Evolutionary conservation across 164 flowering plant genomes (phyloP), one percentile per base, ranked within the genome.

Genomic region (Saururus chinensis): DNA sequence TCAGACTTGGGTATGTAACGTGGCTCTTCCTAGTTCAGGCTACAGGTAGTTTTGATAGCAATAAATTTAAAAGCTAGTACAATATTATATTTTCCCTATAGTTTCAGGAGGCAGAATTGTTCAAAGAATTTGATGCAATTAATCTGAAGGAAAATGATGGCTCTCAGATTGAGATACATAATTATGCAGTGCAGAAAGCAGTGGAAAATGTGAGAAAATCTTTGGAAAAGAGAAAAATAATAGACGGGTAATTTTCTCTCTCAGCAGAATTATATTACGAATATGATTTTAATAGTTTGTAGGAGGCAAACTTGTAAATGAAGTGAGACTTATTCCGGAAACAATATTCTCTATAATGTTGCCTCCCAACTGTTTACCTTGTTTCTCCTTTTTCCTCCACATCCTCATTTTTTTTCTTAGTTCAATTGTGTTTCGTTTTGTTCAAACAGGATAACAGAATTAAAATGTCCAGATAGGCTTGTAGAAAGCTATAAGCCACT

Each of bases 391-490:
- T 42, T 10, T 14, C 12, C 12, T 42, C 37, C 37, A 30, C 37
- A 30, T 30, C 6, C 37, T 30, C 37, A 30, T 2, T 51, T 65
- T 17, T 40, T 54, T 20, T 12, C 35, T 60, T 60, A 30, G 2
- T 30, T 30, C 37, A 30, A 30, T 6, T 59, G n/a, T n/a, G n/a
- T n/a, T n/a, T n/a, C n/a, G n/a, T n/a, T 53, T 60, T 45, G 30
- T 30, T 59, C 13, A 41, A 24, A 71, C 64, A 95, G 97, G 79
- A 55, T 72, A 56, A 82, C 77, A 67, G 97, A 88, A 77, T 59
- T 87, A 51, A 91, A 85, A 70, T 95, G 99, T 71, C 93, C 99
- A 42, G 85, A 88, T 45, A 58, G 67, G 65, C 74, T 86, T n/a
- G 95, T 75, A 20, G 84, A 82, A 62, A 67, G 60, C 16, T 86